Evolutionary conservation across 805 yeast species (phyloP), one percentile per base, ranked within the genome.

Genomic region (Wickerhamiella dianesei): DNA sequence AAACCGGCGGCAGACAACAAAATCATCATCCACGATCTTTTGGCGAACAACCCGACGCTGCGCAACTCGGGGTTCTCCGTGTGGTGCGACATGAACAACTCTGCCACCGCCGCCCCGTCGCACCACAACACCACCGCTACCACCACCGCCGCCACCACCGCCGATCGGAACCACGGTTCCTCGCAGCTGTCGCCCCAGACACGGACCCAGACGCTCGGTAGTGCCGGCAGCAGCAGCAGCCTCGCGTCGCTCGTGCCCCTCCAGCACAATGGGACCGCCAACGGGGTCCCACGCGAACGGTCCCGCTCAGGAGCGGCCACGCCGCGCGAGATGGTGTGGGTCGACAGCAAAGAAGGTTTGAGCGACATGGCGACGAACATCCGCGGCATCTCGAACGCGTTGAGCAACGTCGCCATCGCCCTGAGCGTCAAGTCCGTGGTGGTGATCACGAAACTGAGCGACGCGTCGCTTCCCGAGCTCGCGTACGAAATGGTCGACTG

Each of bases 331-430:
- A 50, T 54, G 51, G 58, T 56, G 20, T 50, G 54, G 48, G 59
- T 57, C 14, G 58, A 56, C 39, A 48, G 53, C 49, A 57, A 57
- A 44, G 59, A 57, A 48, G 55, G 57, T 16, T 53, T 57, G 17
- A 46, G 52, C 32, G 58, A 56, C 47, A 56, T 57, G 55, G 60
- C 58, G 42, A 55, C 58, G 29, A 54, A 54, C 48, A 55, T 57
- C 21, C 57, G 60, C 29, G 60, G 60, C 37, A 56, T 57, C 37
- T 52, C 56, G 41, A 55, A 51, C 41, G 58, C 60, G 14, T 52
- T 57, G 36, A 25, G 53, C 18, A 53, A 53, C 36, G 58, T 57
- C 12, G 51, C 57, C 20, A 50, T 57, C 21, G 52, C 56, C n/a
- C 52, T 57, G 36, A 41, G 44, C 21, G 59, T 57, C 16, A 47